Base-by-base conservation (phyloP, 1,284 basidiomycete genomes). In the Sparassis latifolia region DNA sequence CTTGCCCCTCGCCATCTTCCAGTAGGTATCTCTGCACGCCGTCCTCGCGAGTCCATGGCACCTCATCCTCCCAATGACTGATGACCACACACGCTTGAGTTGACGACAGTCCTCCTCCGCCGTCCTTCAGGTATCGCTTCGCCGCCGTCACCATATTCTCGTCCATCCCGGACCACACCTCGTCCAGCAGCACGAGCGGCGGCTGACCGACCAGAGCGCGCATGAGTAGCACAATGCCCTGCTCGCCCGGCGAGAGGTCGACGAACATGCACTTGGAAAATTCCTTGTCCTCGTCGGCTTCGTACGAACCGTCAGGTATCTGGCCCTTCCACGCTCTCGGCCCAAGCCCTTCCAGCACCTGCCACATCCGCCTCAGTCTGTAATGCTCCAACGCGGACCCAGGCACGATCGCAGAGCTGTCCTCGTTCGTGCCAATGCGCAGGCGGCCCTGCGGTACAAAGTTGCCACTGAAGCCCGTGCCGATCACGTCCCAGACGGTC, bases 111-210 rank as follows among this genome's bases (percentile, higher is more conserved):
- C 62, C 66, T 42, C 78, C 80, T n/a, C 77, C 72, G 7, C 74
- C 69, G 35, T 72, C 66, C 33, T 78, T 69, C 32, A 97, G 64
- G 60, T 91, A 88, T 41, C 57, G 59, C 53, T 79, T 73, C 42
- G 84, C 86, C 42, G 76, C 77, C 10, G 66, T 68, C 44, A 94
- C 79, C 79, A 91, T 89, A 6, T 66, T 69, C 50, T 83, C 83
- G 60, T 90, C 87, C 89, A 97, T 93, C 32, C 92, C 93, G 32
- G 88, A 83, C 78, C 90, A 92, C 9, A 86, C 89, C 65, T 97
- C 94, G 62, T 97, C 94, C 37, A 97, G 70, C 9, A 97, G 73
- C 7, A 97, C 72, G 37, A 97, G 61, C 42, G 76, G 77, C 1
- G 89, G 80, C 39, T 66, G 73, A 44, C 75, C 77, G 0, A 94